phyloP scores from a whole-genome alignment of 1,284 basidiomycete species.

The Boletellus deceptivus region DNA sequence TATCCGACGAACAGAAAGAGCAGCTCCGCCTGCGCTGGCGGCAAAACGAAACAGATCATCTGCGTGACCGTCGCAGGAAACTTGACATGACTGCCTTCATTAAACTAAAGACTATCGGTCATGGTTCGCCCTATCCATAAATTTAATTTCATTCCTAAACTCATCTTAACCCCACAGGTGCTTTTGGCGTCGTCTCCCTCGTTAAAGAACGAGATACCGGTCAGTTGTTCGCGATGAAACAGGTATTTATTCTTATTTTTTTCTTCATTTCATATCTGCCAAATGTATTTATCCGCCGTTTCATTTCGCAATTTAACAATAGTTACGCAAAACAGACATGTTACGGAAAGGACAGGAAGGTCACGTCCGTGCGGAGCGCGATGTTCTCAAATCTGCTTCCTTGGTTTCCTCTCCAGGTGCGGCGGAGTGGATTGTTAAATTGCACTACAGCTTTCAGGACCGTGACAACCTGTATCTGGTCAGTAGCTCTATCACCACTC shows the following conservation, averaged over 20 bases:
- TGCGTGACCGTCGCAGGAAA: conserved; percentile 80
- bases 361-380: conserved; percentile 88
- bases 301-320: conserved; percentile 24
- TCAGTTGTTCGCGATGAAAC: conserved; percentile 93
- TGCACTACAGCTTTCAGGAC: conserved; percentile 93
- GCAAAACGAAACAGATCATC: conserved; percentile 85
- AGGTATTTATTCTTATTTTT: conserved; percentile 49
- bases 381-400: conserved; percentile 81
- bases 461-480: conserved; percentile 92
- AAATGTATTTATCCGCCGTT: conserved; percentile 28
- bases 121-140: conserved; percentile 57
- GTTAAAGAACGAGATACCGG: conserved; percentile 81
- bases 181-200: conserved; percentile 94
- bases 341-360: conserved; percentile 97
- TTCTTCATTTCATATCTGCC: conserved; percentile 25
- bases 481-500: conserved; percentile 42
- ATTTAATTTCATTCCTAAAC: conserved; percentile 23
- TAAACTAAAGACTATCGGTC: conserved; percentile 93
- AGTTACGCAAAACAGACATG: conserved; percentile 96
- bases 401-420: conserved; percentile 65
- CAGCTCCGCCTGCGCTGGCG: conserved; percentile 74
- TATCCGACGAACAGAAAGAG: conserved; percentile 71
- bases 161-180: conserved; percentile 53
- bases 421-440: conserved; percentile 90
- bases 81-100: conserved; percentile 85